phyloP scores from a whole-genome alignment of 2,329 filamentous ascomycete genomes.

The Chaetomiaceae sp. region DNA sequence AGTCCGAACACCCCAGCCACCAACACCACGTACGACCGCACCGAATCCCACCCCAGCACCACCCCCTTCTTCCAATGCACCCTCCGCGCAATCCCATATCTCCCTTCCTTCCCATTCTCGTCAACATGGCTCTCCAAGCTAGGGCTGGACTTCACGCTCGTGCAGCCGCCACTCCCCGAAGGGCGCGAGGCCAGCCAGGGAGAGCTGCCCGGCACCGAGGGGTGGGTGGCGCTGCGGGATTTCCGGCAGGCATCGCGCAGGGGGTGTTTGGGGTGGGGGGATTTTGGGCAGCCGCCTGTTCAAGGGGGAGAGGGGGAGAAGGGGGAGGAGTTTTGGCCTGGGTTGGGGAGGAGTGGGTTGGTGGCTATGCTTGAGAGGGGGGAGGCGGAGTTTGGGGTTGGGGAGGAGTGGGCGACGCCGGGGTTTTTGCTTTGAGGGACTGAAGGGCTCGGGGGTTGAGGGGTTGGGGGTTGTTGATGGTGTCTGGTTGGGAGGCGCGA shows the following conservation, averaged over 20 bases:
- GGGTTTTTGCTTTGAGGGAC: background rate
- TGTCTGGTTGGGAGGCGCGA: too few species aligned
- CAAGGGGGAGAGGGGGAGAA: conserved; percentile 32
- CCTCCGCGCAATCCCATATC: conserved; percentile 38
- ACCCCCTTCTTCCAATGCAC: conserved; percentile 43
- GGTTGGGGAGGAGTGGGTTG: conserved; percentile 29
- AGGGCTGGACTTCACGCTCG: conserved; percentile 40
- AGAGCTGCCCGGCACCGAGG: conserved; percentile 42
- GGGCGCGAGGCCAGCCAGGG: conserved; percentile 33
- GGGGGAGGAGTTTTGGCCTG: conserved; percentile 31
- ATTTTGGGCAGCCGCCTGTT: too few species aligned
- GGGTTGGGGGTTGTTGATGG: too few species aligned
- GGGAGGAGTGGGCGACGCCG: conserved; percentile 18
- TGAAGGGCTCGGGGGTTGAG: too few species aligned
- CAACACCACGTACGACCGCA: conserved; percentile 18
- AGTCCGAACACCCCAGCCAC: too few species aligned
- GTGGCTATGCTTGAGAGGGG: conserved; percentile 27
- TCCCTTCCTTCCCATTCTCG: conserved; percentile 42
- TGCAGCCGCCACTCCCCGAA: conserved; percentile 46
- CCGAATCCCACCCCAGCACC: conserved; percentile 32
- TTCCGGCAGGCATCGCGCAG: conserved; percentile 25
- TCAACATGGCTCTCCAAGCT: conserved; percentile 35
- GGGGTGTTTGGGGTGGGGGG: conserved; percentile 37
- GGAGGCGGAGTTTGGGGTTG: conserved; percentile 26
- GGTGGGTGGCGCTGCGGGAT: conserved; percentile 41